These are phyloP conservation scores for Lasiodiplodia sp. DNA, from an alignment of 2,329 filamentous ascomycete genomes.

Conservation along the genomic window DNA sequence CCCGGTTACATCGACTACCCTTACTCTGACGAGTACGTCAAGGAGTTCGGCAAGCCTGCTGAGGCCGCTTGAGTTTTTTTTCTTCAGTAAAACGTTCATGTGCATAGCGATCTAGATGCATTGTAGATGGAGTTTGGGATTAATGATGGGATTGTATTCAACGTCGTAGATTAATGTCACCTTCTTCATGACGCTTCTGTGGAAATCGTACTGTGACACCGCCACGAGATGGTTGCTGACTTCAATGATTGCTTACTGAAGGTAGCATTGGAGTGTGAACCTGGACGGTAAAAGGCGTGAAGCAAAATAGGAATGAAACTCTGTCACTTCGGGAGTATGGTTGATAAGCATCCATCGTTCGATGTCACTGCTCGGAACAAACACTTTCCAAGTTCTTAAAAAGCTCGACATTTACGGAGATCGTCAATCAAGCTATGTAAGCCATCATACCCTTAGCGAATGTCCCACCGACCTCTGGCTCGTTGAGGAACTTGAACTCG, in stretches of 20 bases:
- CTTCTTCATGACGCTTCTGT: neutral
- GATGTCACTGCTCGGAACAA: too few relatives aligned
- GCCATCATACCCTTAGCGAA: too few relatives aligned
- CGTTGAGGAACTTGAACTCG: neutral
- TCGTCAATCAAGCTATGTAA: too few relatives aligned
- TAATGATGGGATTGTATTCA: neutral
- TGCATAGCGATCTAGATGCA: neutral
- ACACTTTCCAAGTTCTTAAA: too few relatives aligned
- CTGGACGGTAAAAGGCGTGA: too few relatives aligned
- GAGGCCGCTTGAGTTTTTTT: neutral
- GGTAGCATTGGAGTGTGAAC: too few relatives aligned
- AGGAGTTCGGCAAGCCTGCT: constrained; percentile 29
- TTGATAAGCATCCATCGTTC: too few relatives aligned
- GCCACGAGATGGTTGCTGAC: too few relatives aligned
- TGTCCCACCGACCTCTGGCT: neutral
- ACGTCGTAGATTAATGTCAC: neutral
- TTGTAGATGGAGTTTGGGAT: neutral
- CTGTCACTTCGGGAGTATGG: too few relatives aligned
- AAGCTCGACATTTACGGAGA: too few relatives aligned
- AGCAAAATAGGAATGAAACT: too few relatives aligned
- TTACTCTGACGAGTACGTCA: constrained; percentile 45
- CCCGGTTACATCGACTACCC: constrained; percentile 53
- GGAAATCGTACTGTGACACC: neutral
- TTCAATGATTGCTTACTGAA: too few relatives aligned
- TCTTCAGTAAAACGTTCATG: neutral